Evolutionary conservation across 2,329 filamentous ascomycete genomes (phyloP).

Genomic region (Purpureocillium takamizusanense): DNA sequence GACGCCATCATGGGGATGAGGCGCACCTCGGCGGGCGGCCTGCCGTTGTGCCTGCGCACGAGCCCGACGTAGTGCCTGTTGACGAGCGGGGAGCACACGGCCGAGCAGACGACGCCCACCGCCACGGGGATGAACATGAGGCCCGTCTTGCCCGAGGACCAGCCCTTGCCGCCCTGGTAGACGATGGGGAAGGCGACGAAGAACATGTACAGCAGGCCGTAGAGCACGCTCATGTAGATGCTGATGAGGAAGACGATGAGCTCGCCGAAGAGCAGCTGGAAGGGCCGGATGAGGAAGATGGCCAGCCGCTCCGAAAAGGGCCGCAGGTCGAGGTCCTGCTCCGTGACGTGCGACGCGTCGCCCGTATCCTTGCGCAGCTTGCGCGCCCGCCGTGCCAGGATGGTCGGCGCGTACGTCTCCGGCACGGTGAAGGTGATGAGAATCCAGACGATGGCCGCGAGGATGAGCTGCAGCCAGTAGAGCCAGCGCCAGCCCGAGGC

Average conservation of each 20-base stretch:
- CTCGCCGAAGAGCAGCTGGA: conserved; percentile 77
- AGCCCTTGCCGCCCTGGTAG: conserved; percentile 74
- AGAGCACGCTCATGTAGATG: conserved; percentile 78
- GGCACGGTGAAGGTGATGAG: conserved; percentile 82
- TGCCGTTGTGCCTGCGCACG: conserved; percentile 53
- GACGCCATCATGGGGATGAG: conserved; percentile 75
- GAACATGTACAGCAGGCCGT: conserved; percentile 69
- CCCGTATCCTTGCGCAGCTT: conserved; percentile 64
- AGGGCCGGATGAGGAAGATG: conserved; percentile 72
- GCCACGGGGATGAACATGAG: conserved; percentile 83
- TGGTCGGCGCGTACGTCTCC: conserved; percentile 77
- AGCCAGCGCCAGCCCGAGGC: conserved; percentile 71
- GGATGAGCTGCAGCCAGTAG: conserved; percentile 79
- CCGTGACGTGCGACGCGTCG: conserved; percentile 61
- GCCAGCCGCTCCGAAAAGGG: conserved; percentile 59
- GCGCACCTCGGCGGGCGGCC: conserved; percentile 67
- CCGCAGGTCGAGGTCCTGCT: conserved; percentile 68
- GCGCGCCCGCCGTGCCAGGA: conserved; percentile 61
- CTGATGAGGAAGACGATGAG: conserved; percentile 79
- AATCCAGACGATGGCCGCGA: conserved; percentile 60
- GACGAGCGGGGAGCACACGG: conserved; percentile 59
- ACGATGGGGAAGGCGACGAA: conserved; percentile 63
- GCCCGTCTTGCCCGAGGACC: conserved; percentile 62
- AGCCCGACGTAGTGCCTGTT: conserved; percentile 73
- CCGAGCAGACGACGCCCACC: conserved; percentile 62